phyloP scores from a whole-genome alignment of 108 stramenopile genomes.

The Fragilariopsis cylindrus region DNA sequence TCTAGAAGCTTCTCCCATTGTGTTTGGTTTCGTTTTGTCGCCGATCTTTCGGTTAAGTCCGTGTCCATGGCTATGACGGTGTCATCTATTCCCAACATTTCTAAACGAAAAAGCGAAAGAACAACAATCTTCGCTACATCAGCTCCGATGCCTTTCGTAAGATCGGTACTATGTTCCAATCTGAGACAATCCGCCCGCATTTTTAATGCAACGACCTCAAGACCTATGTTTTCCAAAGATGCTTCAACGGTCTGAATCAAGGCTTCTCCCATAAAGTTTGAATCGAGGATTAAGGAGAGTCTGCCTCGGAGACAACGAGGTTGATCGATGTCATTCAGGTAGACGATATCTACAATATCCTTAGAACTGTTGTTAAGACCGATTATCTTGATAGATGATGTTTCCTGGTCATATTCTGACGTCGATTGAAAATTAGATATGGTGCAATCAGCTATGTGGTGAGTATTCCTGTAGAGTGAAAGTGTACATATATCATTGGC shows the following conservation, averaged over 20 bases:
- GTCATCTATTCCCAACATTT: conserved; percentile 27
- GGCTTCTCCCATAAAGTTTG: conserved; percentile 45
- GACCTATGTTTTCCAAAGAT: conserved; percentile 21
- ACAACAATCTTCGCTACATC: conserved; percentile 48
- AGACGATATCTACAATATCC: conserved; percentile 47
- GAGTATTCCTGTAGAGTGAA: conserved; percentile 45
- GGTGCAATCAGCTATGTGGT: conserved; percentile 47
- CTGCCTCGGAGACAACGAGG: conserved; percentile 20
- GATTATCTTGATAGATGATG: conserved; percentile 2
- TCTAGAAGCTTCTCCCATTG: conserved; percentile 35
- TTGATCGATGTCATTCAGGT: not conserved
- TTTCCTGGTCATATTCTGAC: conserved; percentile 9
- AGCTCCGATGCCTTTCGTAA: conserved; percentile 37
- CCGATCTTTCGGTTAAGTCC: not conserved
- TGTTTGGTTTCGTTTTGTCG: not conserved
- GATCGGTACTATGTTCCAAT: conserved; percentile 32
- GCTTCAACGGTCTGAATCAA: conserved; percentile 58
- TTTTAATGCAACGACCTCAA: conserved; percentile 32
- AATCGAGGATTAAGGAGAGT: conserved; percentile 29
- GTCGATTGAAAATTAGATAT: conserved; percentile 1
- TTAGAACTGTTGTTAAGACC: conserved; percentile 48
- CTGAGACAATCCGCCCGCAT: conserved; percentile 60
- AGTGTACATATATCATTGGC: conserved; percentile 14
- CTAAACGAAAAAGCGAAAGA: conserved; percentile 35
- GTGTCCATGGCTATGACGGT: not conserved